These are phyloP conservation scores for Fomes fomentarius DNA, from an alignment of 1,284 basidiomycete species.

Conservation along the genomic window DNA sequence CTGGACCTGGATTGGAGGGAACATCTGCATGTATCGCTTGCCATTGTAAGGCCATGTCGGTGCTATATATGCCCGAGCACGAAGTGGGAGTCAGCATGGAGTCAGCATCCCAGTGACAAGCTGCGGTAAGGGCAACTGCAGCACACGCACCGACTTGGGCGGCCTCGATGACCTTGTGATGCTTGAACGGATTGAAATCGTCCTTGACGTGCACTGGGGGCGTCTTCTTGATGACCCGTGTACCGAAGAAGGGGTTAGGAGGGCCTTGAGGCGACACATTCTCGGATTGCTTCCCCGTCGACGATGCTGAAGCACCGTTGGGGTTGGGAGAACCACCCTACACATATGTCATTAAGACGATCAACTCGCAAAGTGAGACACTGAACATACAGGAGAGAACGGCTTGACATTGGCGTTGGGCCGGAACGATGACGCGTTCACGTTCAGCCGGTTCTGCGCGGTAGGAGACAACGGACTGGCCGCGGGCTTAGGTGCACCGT, in stretches of 20 bases:
- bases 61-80: constrained; percentile 50
- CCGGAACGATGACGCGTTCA: constrained; percentile 79
- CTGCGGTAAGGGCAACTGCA: not conserved
- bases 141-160: constrained; percentile 67
- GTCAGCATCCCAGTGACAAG: constrained; percentile 1
- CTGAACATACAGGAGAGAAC: constrained; percentile 30
- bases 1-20: constrained; percentile 61
- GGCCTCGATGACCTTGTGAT: constrained; percentile 79
- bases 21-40: constrained; percentile 82
- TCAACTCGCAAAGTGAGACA: no score
- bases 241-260: constrained; percentile 88
- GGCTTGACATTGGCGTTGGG: constrained; percentile 79
- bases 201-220: constrained; percentile 81
- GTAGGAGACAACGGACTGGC: constrained; percentile 48
- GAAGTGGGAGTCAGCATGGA: no score
- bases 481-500: constrained; percentile 31
- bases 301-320: constrained; percentile 43
- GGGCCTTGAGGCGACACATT: constrained; percentile 36
- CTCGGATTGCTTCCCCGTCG: constrained; percentile 65
- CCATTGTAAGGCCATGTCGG: constrained; percentile 88
- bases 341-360: no score
- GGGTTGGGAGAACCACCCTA: constrained; percentile 47
- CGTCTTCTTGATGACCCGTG: constrained; percentile 74
- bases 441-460: constrained; percentile 55
- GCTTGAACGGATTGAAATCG: constrained; percentile 95